These are phyloP conservation scores for Alternaria angustiovoidea DNA, from an alignment of 2,329 filamentous ascomycete genomes.

Conservation along the genomic window DNA sequence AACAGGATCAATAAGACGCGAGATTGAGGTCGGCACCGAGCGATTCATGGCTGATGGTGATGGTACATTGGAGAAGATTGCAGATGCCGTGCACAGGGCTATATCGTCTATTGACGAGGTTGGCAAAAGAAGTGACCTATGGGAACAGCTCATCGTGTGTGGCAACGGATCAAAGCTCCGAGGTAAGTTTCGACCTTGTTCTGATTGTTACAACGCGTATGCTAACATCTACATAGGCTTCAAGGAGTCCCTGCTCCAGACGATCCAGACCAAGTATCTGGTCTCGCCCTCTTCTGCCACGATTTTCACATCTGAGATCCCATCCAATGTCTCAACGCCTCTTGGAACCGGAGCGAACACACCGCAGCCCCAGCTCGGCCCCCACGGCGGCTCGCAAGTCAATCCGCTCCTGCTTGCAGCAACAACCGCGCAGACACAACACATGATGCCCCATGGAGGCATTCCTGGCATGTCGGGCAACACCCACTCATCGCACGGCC, in stretches of 20 bases:
- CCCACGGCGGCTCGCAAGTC: conserved; percentile 66
- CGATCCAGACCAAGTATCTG: conserved; percentile 81
- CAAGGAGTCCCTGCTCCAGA: conserved; percentile 85
- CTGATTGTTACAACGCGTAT: background rate
- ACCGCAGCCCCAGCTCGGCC: conserved; percentile 68
- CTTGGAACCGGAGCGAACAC: conserved; percentile 91
- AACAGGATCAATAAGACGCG: conserved; percentile 56
- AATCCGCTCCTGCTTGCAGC: conserved; percentile 93
- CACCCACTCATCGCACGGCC: conserved; percentile 69
- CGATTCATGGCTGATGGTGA: conserved; percentile 72
- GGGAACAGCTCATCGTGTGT: conserved; percentile 91
- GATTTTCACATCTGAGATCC: conserved; percentile 96
- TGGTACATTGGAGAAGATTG: conserved; percentile 81
- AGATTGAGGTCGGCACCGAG: conserved; percentile 80
- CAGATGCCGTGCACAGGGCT: conserved; percentile 81
- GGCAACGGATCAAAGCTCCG: conserved; percentile 80
- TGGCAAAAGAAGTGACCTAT: conserved; percentile 83
- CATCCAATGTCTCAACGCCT: conserved; percentile 91
- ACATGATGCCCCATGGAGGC: conserved; percentile 54
- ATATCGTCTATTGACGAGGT: conserved; percentile 85
- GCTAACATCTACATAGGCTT: conserved; percentile 67
- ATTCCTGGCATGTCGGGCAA: conserved; percentile 54
- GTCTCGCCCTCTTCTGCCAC: conserved; percentile 92
- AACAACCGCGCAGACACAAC: conserved; percentile 72
- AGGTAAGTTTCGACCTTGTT: conserved; percentile 53